Base-by-base conservation (phyloP, 148 eudicot species). In the Rhododendron molle region DNA sequence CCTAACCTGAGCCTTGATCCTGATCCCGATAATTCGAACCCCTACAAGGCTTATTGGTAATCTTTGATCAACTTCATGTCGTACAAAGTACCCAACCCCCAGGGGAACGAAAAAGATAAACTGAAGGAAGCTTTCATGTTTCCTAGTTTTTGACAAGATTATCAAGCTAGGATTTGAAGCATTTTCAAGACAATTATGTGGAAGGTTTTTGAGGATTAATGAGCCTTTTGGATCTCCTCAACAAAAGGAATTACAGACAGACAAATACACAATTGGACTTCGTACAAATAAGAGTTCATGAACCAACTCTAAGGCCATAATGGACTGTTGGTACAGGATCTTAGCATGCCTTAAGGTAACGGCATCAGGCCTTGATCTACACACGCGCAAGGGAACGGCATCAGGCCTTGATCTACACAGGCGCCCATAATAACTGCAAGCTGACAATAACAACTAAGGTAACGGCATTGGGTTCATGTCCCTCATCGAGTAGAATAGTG, bases 401-500 rank as follows among this genome's bases (percentile, higher is more conserved):
- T 46, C 49, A 46, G 49, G 49, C 11, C 47, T 46, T 46, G 2
- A 46, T 46, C 11, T 46, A 46, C 49, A 46, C 2, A 46, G 5
- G 43, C 6, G 6, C 32, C 99, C 97, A 58, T 93, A 81, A 85
- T 94, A 92, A 86, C 94, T 95, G 84, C 99, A 96, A 81, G 99
- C 98, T 83, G 95, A 93, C 83, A 94, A 89, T 89, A 56, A 97
- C 99, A 84, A 96, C 89, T 71, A 96, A 91, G 86, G 99, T 92
- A 76, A 96, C 72, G n/a, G 92, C 91, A 90, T 95, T 97, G 47
- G 94, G 98, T 78, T 89, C 10, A 93, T 69, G 34, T 92, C 82
- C 86, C 83, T 85, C 98, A 93, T 93, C n/a, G 93, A 93, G 81
- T 86, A 56, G 50, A 95, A 96, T 34, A 95, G 88, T 38, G 82